Percentiles rank a stretch among this genome's conserved stretches.
These are phyloP conservation scores for Pestalotiopsis sp. DNA, from an alignment of 2,329 filamentous ascomycete species.

Conservation along the genomic window DNA sequence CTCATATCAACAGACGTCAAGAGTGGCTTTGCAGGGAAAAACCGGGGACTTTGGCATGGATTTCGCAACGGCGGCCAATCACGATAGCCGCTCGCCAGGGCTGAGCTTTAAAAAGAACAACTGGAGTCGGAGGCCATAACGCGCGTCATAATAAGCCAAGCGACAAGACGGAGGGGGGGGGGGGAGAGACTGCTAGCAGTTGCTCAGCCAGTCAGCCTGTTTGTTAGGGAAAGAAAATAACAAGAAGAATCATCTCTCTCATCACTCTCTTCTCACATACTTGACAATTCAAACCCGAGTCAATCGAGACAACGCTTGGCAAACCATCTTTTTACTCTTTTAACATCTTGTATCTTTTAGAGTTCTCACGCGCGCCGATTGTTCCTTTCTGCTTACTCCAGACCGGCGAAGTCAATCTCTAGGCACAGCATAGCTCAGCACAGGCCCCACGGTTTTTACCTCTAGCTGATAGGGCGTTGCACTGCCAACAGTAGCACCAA, in stretches of 20 bases:
- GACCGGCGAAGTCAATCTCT: neutral
- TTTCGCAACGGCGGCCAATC: neutral
- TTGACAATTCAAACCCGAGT: neutral
- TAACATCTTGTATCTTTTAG: neutral
- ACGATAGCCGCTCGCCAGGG: conserved; percentile 7
- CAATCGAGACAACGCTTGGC: neutral
- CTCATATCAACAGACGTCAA: neutral
- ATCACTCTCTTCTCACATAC: neutral
- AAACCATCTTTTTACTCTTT: neutral
- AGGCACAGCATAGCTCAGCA: neutral
- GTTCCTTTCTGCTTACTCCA: neutral
- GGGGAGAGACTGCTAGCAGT: neutral
- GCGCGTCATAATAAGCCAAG: conserved; percentile 17
- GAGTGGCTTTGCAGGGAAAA: conserved; percentile 11
- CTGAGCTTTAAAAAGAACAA: conserved; percentile 19
- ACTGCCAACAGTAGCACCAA: conserved; percentile 5
- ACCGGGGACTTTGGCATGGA: neutral
- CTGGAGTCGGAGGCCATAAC: conserved; percentile 14
- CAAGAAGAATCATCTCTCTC: neutral
- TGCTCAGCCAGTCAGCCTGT: conserved; percentile 8
- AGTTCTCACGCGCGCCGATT: neutral
- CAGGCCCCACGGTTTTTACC: neutral
- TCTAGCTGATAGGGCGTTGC: conserved; percentile 1
- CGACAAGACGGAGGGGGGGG: neutral
- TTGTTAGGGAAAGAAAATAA: neutral